Evolutionary conservation across 345 rosid genomes (phyloP), one percentile per base, ranked within the genome.

Genomic region (Eucalyptus tenuipes): DNA sequence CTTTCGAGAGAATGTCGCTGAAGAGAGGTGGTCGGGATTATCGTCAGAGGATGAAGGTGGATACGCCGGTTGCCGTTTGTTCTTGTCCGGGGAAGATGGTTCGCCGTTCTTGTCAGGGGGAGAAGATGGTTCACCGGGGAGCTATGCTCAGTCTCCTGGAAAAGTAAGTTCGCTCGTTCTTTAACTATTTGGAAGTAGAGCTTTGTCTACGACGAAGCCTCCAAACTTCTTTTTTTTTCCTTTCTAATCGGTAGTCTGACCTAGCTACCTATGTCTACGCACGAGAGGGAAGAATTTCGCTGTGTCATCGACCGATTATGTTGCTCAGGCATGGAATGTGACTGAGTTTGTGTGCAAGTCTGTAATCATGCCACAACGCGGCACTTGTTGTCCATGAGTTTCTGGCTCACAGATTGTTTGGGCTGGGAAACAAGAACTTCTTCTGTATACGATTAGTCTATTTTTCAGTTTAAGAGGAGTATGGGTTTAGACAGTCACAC

Each of bases 91-190:
- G 68, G 95, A 93, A 91, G 92, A 88, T 84, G 88, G 81, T 87
- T 93, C 92, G 55, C 86, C 94, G 80, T 88, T 89, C 68, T 88
- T 92, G 86, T 94, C 94, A 3, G 95, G 93, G 66, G 95, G 92
- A 55, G 94, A 94, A 91, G 92, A 88, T 84, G 88, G 82, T 88
- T 93, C 92, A 2, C 91, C 84, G 4, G 75, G 49, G 49, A 87
- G 90, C 48, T 68, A 88, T 87, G 50, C 88, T 85, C 86, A 91
- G 37, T 90, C 94, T 64, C 91, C 92, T 14, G 91, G 88, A 31
- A 89, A 90, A 86, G 94, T 95, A 87, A 91, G 92, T 88, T 37
- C 82, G 82, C 82, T 10, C 86, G 49, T 71, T 71, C 11, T 10
- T 68, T 31, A n/a, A 44, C 84, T 87, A 29, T 13, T 44, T 24